These are phyloP conservation scores for Trametes cingulata DNA, from an alignment of 768 basidiomycete genomes.

Conservation along the genomic window DNA sequence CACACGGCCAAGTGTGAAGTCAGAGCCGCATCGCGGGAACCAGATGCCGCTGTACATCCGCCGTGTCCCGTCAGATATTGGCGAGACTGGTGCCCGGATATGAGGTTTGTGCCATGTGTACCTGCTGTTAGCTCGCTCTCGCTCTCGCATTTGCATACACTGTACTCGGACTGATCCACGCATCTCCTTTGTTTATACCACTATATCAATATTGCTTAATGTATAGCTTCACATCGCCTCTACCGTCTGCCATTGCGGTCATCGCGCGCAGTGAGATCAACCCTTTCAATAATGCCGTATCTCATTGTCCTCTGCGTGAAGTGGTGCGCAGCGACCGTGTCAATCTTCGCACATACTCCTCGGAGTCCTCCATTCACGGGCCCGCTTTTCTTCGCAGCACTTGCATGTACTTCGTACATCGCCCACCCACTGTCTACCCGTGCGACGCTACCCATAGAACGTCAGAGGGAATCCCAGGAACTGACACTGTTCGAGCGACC, in stretches of 20 bases:
- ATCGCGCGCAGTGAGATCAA: too few relatives aligned
- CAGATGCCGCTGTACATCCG: slow-evolving; percentile 53
- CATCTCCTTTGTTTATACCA: background rate
- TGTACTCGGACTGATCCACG: too few relatives aligned
- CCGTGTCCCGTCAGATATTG: slow-evolving; percentile 7
- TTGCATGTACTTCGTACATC: too few relatives aligned
- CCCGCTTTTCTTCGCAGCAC: too few relatives aligned
- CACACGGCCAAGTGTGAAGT: slow-evolving; percentile 59
- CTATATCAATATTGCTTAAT: background rate
- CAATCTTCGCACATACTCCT: too few relatives aligned
- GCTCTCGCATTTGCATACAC: background rate
- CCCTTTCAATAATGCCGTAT: too few relatives aligned
- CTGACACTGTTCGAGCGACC: slow-evolving; percentile 41
- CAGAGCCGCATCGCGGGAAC: slow-evolving; percentile 52
- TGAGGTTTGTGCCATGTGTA: background rate
- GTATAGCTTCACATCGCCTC: background rate
- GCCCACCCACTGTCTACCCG: background rate
- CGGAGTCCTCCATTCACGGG: too few relatives aligned
- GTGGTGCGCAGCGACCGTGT: too few relatives aligned
- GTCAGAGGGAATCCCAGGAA: slow-evolving; percentile 29
- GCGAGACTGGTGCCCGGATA: background rate
- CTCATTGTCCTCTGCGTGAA: too few relatives aligned
- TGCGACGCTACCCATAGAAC: background rate
- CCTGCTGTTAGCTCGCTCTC: background rate
- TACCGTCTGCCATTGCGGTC: too few relatives aligned